A percentile compares a stretch with the other conserved stretches of the same genome.
Evolutionary conservation across 2,329 filamentous ascomycete species (phyloP).

Genomic region (Phialophora verrucosa): DNA sequence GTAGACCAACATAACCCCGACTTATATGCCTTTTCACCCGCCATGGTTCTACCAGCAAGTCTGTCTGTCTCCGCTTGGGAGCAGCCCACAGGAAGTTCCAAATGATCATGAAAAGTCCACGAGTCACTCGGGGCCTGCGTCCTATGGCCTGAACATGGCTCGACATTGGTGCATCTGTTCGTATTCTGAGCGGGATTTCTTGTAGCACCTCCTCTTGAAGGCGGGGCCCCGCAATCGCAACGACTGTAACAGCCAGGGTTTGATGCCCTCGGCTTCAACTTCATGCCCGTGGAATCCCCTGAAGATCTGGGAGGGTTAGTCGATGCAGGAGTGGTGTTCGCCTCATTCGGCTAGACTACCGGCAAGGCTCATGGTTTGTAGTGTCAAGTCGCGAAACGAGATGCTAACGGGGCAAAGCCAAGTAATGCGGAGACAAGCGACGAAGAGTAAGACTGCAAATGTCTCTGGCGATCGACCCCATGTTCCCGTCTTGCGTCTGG

Average conservation of each 20-base stretch:
- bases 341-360: constrained; percentile 4
- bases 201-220: background rate
- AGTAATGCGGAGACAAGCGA: background rate
- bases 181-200: background rate
- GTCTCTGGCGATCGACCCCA: background rate
- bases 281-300: background rate
- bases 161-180: background rate
- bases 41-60: background rate
- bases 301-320: background rate
- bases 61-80: background rate
- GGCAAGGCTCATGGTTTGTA: background rate
- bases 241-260: background rate
- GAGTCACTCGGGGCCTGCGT: background rate
- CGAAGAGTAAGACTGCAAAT: background rate
- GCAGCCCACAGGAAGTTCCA: background rate
- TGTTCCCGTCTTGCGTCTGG: too few relatives aligned
- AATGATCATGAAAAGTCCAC: background rate
- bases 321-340: background rate
- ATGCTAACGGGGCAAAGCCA: too few relatives aligned
- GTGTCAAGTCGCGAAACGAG: too few relatives aligned
- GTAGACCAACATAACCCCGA: background rate
- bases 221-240: background rate
- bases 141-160: background rate
- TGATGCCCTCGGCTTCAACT: background rate
- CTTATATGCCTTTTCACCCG: background rate